Conservation (phyloP, 768 basidiomycete species). For the Mycena indigotica region DNA sequence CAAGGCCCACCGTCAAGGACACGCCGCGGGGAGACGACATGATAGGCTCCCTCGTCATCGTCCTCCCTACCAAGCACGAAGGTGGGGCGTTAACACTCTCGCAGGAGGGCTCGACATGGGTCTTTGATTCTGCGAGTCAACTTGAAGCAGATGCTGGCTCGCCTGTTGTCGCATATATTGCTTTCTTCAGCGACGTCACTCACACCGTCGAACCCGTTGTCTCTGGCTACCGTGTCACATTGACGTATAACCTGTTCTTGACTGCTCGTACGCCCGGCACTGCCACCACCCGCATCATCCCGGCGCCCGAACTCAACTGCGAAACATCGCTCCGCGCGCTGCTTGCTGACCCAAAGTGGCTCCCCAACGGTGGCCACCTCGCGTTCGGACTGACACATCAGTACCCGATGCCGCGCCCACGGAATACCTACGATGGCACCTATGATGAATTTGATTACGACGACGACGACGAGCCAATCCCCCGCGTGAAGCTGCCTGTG, state of each 20-base stretch:
- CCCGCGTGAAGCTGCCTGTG: background rate
- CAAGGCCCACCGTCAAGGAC: slow-evolving; percentile 48
- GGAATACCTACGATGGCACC: background rate
- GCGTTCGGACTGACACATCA: slow-evolving; percentile 10
- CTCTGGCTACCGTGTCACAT: slow-evolving; percentile 45
- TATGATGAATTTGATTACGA: background rate
- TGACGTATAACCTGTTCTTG: slow-evolving; percentile 48
- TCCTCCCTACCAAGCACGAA: slow-evolving; percentile 42
- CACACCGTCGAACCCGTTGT: slow-evolving; percentile 47
- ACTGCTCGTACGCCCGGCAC: background rate
- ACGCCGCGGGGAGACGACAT: slow-evolving; percentile 44
- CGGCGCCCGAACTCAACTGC: background rate
- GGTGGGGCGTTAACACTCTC: slow-evolving; percentile 40
- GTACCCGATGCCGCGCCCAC: slow-evolving; percentile 8
- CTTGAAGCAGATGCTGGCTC: too few species aligned
- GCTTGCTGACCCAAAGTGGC: background rate
- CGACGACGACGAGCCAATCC: background rate
- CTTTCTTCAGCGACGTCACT: slow-evolving; percentile 48
- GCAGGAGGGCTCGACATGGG: slow-evolving; percentile 31
- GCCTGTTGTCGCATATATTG: slow-evolving; percentile 32
- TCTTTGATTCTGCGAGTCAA: slow-evolving; percentile 34
- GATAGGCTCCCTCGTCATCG: slow-evolving; percentile 51
- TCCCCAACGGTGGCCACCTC: background rate
- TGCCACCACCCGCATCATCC: background rate
- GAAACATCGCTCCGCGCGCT: background rate